Conservation (phyloP, 2,329 filamentous ascomycete species). For the Trichoderma sp. region DNA sequence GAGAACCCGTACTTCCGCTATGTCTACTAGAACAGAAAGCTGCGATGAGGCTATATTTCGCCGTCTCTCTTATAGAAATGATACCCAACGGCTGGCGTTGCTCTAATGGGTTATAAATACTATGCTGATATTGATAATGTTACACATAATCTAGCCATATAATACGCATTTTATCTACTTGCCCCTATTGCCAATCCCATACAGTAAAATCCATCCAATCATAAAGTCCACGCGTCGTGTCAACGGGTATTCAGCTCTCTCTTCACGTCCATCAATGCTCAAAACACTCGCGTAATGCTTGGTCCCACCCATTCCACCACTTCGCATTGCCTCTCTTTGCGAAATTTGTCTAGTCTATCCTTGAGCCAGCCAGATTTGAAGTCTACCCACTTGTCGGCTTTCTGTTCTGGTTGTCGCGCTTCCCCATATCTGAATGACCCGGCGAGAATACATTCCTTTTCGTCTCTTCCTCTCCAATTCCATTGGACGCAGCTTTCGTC, state of each 20-base stretch:
- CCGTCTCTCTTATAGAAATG: background rate
- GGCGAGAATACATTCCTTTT: constrained; percentile 30
- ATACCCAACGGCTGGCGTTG: background rate
- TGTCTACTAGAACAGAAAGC: constrained; percentile 30
- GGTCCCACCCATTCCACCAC: constrained; percentile 35
- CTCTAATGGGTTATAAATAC: background rate
- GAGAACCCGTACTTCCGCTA: constrained; percentile 67
- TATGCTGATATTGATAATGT: background rate
- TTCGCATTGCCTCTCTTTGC: constrained; percentile 26
- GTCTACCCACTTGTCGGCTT: constrained; percentile 30
- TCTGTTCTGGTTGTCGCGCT: constrained; percentile 24
- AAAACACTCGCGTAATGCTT: constrained; percentile 23
- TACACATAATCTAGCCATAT: background rate
- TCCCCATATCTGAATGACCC: constrained; percentile 30
- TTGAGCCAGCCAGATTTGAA: constrained; percentile 32
- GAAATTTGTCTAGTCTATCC: constrained; percentile 29
- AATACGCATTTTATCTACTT: background rate
- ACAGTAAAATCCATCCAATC: background rate
- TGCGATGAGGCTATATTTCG: background rate
- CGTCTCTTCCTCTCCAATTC: constrained; percentile 33
- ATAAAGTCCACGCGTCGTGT: background rate
- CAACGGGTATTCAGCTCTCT: background rate
- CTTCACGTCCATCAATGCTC: background rate
- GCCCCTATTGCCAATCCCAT: background rate
- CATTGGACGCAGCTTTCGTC: constrained; percentile 30